These are phyloP conservation scores for Aspergillus indologenus DNA, from an alignment of 495 filamentous ascomycete species.

Conservation along the genomic window DNA sequence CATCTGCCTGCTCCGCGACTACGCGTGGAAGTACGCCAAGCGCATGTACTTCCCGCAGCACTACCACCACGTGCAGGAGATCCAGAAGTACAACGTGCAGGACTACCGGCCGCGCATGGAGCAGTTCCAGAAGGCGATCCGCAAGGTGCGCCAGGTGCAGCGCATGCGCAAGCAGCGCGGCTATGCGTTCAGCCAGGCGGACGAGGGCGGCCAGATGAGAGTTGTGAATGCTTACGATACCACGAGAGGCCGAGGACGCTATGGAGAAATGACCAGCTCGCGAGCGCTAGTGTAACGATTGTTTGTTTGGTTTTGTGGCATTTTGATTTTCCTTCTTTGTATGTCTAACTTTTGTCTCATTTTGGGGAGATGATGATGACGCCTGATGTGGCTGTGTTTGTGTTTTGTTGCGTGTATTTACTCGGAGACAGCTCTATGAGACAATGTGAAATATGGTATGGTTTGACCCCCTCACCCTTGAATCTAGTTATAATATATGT, in stretches of 20 bases:
- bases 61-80: conserved; percentile 99
- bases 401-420: conserved; percentile 1
- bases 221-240: conserved; percentile 97
- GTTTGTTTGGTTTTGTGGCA: conserved; percentile 12
- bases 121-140: conserved; percentile 99
- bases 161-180: conserved; percentile 99
- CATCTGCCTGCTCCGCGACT: conserved; percentile 84
- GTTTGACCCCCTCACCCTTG: no score
- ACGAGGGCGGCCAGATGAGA: conserved; percentile 77
- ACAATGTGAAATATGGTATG: conserved; percentile 8
- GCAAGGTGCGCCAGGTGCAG: conserved; percentile 97
- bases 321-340: conserved; percentile 19
- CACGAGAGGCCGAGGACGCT: conserved; percentile 82
- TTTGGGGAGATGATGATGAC: background rate
- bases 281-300: conserved; percentile 40
- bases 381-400: no score
- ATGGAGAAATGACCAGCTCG: conserved; percentile 93
- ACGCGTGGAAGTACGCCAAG: conserved; percentile 81
- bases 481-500: no score
- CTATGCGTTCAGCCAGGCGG: conserved; percentile 96
- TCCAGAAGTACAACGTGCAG: conserved; percentile 99
- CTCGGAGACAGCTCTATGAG: conserved; percentile 1
- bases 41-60: conserved; percentile 94
- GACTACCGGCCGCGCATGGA: conserved; percentile 99
- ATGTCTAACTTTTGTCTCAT: conserved; percentile 4